Percentiles rank a stretch among this genome's conserved stretches.
These are phyloP conservation scores for Colletotrichum liaoningense DNA, from an alignment of 2,329 filamentous ascomycete genomes.

Conservation along the genomic window DNA sequence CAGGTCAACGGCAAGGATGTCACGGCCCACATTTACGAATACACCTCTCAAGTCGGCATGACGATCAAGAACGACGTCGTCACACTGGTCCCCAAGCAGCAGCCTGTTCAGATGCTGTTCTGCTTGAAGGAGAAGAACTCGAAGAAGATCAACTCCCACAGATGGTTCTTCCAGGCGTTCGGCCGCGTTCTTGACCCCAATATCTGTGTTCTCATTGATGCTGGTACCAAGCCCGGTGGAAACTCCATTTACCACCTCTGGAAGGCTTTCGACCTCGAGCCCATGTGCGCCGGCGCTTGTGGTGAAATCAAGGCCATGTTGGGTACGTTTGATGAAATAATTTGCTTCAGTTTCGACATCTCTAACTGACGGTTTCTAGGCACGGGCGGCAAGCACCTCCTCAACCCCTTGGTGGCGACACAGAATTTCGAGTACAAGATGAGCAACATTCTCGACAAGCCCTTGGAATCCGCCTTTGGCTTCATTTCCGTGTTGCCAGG, in stretches of 20 bases:
- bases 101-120: slow-evolving; percentile 96
- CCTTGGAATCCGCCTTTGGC: slow-evolving; percentile 94
- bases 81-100: slow-evolving; percentile 83
- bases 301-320: slow-evolving; percentile 99
- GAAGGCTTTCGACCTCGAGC: slow-evolving; percentile 98
- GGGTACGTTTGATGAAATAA: slow-evolving; percentile 50
- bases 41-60: slow-evolving; percentile 87
- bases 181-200: slow-evolving; percentile 93
- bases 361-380: no score
- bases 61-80: slow-evolving; percentile 93
- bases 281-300: slow-evolving; percentile 96
- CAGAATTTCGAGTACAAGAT: slow-evolving; percentile 99
- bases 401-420: slow-evolving; percentile 94
- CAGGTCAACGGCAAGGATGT: slow-evolving; percentile 97
- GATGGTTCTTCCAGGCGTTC: slow-evolving; percentile 99
- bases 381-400: slow-evolving; percentile 82
- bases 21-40: slow-evolving; percentile 97
- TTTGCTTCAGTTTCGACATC: no score
- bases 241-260: slow-evolving; percentile 98
- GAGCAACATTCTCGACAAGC: slow-evolving; percentile 99
- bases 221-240: slow-evolving; percentile 92
- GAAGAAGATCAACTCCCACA: slow-evolving; percentile 99
- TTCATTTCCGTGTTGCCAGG: slow-evolving; percentile 97
- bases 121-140: slow-evolving; percentile 99
- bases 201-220: slow-evolving; percentile 95